Evolutionary conservation across 805 yeast species (phyloP).

Genomic region (Candida vaughaniae): DNA sequence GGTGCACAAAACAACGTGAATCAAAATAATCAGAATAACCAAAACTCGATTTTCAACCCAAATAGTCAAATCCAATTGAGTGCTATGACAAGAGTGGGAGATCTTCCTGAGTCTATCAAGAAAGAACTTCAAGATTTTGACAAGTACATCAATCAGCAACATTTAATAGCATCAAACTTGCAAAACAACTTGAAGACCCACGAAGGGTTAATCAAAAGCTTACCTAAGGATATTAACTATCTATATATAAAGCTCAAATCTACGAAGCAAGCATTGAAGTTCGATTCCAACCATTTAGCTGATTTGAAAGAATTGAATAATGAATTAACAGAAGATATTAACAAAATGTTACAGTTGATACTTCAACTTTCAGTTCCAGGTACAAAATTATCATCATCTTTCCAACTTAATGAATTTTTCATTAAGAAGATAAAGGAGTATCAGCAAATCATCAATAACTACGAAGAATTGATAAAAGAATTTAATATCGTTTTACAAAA

Average conservation of each 20-base stretch:
- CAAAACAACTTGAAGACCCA: slow-evolving; percentile 64
- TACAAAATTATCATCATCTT: slow-evolving; percentile 52
- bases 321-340: slow-evolving; percentile 48
- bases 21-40: slow-evolving; percentile 7
- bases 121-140: slow-evolving; percentile 69
- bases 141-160: slow-evolving; percentile 70
- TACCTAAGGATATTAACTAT: slow-evolving; percentile 70
- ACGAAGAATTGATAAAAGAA: slow-evolving; percentile 64
- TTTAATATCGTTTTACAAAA: slow-evolving; percentile 52
- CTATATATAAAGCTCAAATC: slow-evolving; percentile 59
- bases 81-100: slow-evolving; percentile 73
- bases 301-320: slow-evolving; percentile 35
- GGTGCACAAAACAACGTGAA: slow-evolving; percentile 1
- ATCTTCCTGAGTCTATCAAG: slow-evolving; percentile 69
- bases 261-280: slow-evolving; percentile 61
- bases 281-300: slow-evolving; percentile 41
- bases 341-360: slow-evolving; percentile 51
- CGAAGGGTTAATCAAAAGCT: slow-evolving; percentile 59
- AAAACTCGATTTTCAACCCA: slow-evolving; percentile 19
- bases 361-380: slow-evolving; percentile 55
- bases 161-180: slow-evolving; percentile 65
- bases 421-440: slow-evolving; percentile 51
- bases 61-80: slow-evolving; percentile 48
- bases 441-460: slow-evolving; percentile 47
- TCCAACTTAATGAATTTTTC: slow-evolving; percentile 57